These are phyloP conservation scores for Ascochyta clinopodiicola DNA, from an alignment of 2,329 filamentous ascomycete species.

Conservation along the genomic window DNA sequence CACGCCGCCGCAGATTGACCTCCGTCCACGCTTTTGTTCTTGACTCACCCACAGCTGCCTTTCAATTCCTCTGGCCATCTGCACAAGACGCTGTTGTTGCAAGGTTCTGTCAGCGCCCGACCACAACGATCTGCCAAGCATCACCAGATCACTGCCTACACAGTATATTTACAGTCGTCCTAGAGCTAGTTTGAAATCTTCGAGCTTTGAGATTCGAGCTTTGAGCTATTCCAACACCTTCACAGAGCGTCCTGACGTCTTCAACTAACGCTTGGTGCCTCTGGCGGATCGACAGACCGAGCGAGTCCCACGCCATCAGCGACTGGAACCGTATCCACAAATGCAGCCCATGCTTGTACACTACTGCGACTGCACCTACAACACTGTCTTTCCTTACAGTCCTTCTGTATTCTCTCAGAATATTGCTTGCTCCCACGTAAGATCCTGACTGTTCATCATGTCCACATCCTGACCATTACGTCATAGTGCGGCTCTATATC, in stretches of 20 bases:
- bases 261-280: conserved; percentile 30
- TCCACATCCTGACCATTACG: conserved; percentile 42
- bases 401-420: conserved; percentile 53
- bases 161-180: background rate
- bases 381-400: conserved; percentile 51
- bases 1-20: conserved; percentile 21
- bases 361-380: conserved; percentile 49
- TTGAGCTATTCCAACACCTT: conserved; percentile 12
- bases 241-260: conserved; percentile 24
- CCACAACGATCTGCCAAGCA: conserved; percentile 27
- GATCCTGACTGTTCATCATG: conserved; percentile 27
- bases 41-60: background rate
- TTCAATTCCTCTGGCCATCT: conserved; percentile 19
- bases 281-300: background rate
- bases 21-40: background rate
- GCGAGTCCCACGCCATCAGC: background rate
- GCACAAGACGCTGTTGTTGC: conserved; percentile 30
- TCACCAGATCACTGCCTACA: conserved; percentile 2
- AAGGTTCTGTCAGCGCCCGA: conserved; percentile 36
- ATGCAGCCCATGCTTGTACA: conserved; percentile 50
- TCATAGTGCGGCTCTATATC: conserved; percentile 54
- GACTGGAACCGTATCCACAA: conserved; percentile 8
- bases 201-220: background rate
- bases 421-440: conserved; percentile 56
- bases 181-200: background rate